Base-by-base conservation (phyloP, 495 filamentous ascomycete genomes). In the Hypoxylon lienhwacheense region DNA sequence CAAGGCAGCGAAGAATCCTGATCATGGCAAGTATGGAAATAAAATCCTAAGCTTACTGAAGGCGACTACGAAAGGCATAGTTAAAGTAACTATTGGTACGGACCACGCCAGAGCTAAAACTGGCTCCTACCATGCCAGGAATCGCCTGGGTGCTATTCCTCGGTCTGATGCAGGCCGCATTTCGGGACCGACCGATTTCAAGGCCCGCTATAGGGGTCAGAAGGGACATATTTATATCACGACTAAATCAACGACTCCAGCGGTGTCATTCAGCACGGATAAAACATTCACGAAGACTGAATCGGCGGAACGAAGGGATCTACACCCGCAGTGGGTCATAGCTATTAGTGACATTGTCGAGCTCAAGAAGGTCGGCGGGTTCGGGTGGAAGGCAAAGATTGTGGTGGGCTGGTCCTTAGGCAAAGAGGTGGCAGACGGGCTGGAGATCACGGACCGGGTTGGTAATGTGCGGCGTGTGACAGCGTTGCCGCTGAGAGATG, bases 361-460 rank as follows among this genome's bases (percentile, higher is more conserved):
- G 60, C 54, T 96, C 42, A 85, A 84, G 69, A 95, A 95, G 73
- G 74, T 90, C 1, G 90, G 89, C 7, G 89, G 90, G 0, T 75
- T 91, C 50, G 91, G 90, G 1, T 96, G 89, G 90, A 95, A 95
- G 72, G 83, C 84, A 6, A 93, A 90, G 71, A 66, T 93, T 20
- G 81, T 91, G 20, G 84, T 92, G n/a, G 88, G 87, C 7, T 89
- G 89, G 88, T 83, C 85, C 2, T 76, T 88, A 46, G 85, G 83
- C 2, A 78, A 85, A 50, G 85, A 92, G 66, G 82, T 92, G 31
- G 81, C 83, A 0, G 90, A 92, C 77, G 89, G 89, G 7, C 50
- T 95, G 62, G 76, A 90, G 56, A 82, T 95, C 62, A 65, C 72
- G 12, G 83, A 83, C 34, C 75, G 71, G 44, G 63, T 67, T 4